Conservation (phyloP, 257 asterid species). For the Solanum gandarillasii region DNA sequence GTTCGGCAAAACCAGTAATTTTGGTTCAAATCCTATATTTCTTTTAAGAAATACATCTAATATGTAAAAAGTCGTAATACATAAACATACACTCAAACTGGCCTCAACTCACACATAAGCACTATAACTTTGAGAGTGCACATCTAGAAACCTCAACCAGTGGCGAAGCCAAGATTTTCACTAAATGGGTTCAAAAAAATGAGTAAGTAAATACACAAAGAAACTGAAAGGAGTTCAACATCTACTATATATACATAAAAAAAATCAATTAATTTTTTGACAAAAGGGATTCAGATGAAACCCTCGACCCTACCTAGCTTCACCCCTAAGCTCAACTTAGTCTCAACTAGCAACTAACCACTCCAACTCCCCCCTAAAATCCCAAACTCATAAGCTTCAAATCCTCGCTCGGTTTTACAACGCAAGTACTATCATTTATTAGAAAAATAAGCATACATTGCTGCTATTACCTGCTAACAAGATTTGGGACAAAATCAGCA, state of each 20-base stretch:
- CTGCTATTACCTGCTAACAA: conserved; percentile 51
- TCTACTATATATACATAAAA: no score
- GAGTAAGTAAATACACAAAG: not conserved
- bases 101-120: not conserved
- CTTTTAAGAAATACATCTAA: not conserved
- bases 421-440: not conserved
- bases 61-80: not conserved
- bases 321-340: not conserved
- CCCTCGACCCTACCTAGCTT: not conserved
- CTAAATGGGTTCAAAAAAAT: no score
- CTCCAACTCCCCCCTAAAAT: not conserved
- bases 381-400: not conserved
- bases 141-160: not conserved
- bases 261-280: no score
- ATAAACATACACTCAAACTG: not conserved
- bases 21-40: not conserved
- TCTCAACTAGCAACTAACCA: not conserved
- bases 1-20: not conserved
- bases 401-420: not conserved
- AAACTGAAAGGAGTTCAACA: fast-evolving
- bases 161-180: no score
- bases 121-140: not conserved
- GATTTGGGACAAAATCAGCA: conserved; percentile 94
- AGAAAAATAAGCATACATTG: not conserved
- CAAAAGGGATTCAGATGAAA: fast-evolving